These are phyloP conservation scores for Hyphopichia khmerensis DNA, from an alignment of 1,139 yeast genomes.

Conservation along the genomic window DNA sequence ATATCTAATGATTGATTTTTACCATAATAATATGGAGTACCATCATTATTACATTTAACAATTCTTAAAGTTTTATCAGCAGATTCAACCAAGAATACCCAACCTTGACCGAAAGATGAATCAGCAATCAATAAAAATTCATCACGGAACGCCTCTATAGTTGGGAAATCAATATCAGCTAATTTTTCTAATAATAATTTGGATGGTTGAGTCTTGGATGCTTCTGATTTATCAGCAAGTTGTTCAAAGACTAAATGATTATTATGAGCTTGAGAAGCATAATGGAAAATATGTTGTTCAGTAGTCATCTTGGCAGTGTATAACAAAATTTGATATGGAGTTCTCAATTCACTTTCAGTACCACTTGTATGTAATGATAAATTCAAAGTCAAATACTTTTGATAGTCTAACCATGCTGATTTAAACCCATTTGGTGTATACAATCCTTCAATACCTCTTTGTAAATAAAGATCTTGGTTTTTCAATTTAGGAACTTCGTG, in stretches of 20 bases:
- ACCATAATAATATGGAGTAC: conserved; percentile 82
- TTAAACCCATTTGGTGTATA: conserved; percentile 68
- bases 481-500: conserved; percentile 68
- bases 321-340: conserved; percentile 74
- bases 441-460: conserved; percentile 68
- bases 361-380: conserved; percentile 75
- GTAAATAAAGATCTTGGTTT: conserved; percentile 34
- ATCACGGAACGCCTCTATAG: conserved; percentile 53
- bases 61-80: conserved; percentile 65
- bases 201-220: conserved; percentile 44
- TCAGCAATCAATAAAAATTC: conserved; percentile 58
- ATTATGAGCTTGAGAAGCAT: conserved; percentile 89
- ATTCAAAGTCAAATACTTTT: conserved; percentile 63
- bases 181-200: conserved; percentile 46
- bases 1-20: conserved; percentile 76
- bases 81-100: conserved; percentile 83
- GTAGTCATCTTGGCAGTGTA: conserved; percentile 71
- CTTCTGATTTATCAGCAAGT: conserved; percentile 38
- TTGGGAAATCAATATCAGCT: conserved; percentile 34
- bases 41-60: conserved; percentile 74
- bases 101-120: conserved; percentile 68
- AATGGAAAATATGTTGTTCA: conserved; percentile 73
- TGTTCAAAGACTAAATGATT: conserved; percentile 87
- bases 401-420: conserved; percentile 81
- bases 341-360: conserved; percentile 74